A percentile compares a stretch with the other conserved stretches of the same genome.
Conservation (phyloP, 352 stramenopile genomes). For the Globisporangium splendens region DNA sequence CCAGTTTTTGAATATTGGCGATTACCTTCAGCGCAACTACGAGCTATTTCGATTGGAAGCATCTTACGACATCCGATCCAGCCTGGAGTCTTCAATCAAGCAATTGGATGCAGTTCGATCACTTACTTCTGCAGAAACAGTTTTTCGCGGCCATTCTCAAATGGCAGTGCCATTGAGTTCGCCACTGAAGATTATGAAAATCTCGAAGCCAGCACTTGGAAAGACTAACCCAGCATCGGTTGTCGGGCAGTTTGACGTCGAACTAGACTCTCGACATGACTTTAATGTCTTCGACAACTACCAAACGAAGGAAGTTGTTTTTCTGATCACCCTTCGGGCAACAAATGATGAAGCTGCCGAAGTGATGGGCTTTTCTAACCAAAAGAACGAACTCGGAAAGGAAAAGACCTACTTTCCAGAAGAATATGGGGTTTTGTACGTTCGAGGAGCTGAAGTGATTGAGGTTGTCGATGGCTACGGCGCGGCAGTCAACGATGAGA, state of each 20-base stretch:
- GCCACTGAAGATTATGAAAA: constrained; percentile 66
- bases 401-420: constrained; percentile 69
- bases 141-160: constrained; percentile 57
- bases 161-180: constrained; percentile 34
- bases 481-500: constrained; percentile 40
- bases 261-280: constrained; percentile 65
- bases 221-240: constrained; percentile 83
- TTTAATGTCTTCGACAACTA: constrained; percentile 84
- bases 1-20: constrained; percentile 93
- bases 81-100: constrained; percentile 87
- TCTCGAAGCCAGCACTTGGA: constrained; percentile 89
- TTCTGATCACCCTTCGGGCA: constrained; percentile 85
- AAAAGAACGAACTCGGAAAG: constrained; percentile 35
- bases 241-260: constrained; percentile 79
- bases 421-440: constrained; percentile 84
- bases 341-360: constrained; percentile 66
- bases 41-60: constrained; percentile 89
- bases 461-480: constrained; percentile 79
- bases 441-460: constrained; percentile 81
- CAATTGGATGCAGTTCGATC: constrained; percentile 49
- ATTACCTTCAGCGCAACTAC: constrained; percentile 94
- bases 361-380: constrained; percentile 45
- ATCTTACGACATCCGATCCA: constrained; percentile 76
- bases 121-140: constrained; percentile 37
- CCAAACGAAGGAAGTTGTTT: constrained; percentile 92